Base-by-base conservation (phyloP, 257 asterid genomes). In the Nicotiana otophora region DNA sequence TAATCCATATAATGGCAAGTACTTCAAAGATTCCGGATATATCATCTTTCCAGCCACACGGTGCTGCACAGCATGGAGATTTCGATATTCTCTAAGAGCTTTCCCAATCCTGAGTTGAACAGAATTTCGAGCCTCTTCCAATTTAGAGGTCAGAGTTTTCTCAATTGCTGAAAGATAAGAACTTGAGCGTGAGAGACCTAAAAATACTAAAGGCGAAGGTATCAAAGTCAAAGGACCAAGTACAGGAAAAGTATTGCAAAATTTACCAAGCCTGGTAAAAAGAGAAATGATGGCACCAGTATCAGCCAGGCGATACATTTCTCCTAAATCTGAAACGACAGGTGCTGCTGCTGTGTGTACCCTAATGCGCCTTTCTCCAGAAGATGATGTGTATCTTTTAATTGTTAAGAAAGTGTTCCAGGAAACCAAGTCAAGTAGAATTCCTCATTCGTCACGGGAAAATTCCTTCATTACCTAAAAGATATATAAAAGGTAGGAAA, bases 271-370 rank as follows among this genome's bases (percentile, higher is more conserved):
- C 91, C 99, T 92, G 84, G 97, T 91, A 80, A 95, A 84, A 83
- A 96, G 81, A 77, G 98, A 94, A 69, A 93, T 81, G 83, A 93
- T 85, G 39, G 98, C 98, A 61, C 99, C 98, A 53, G 92, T 87
- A 87, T 96, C 99, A 67, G 99, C 98, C 88, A 90, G 88, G 81
- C 97, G 98, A 87, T 94, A 96, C 98, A 96, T 94, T 90, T 94
- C 98, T 79, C 92, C 92, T 39, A 96, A 85, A 84, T 96, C 99
- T 79, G 98, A 78, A 85, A 93, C 97, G 81, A 96, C 99, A 64
- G 98, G 99, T 88, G 96, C 98, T 53, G 98, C 98, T 4, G 97
- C 97, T 36, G 98, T 96, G 86, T 91, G 99, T 81, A 96, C 99
- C 87, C 99, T 93, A 80, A 96, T 96, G 80, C 98, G 98, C 87